Conservation (phyloP, 2,329 filamentous ascomycete species). For the Raffaelea ambrosiae region DNA sequence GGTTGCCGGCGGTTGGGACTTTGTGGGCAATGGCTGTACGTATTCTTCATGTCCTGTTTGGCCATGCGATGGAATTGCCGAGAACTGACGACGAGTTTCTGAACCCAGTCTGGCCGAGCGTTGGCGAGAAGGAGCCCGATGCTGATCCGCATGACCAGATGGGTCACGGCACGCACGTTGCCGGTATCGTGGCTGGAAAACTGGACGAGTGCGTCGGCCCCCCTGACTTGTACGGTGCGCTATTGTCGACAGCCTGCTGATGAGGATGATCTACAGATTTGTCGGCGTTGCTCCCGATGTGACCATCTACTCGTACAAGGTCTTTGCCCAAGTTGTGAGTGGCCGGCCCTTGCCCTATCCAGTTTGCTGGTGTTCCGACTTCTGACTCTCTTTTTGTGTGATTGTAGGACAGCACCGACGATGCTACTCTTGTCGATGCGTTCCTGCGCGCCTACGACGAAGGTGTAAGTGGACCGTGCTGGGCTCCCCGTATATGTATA, state of each 20-base stretch:
- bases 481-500: no score
- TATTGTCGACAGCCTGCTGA: no score
- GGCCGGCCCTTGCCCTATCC: no score
- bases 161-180: not conserved
- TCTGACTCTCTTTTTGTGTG: no score
- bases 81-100: no score
- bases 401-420: not conserved
- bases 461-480: not conserved
- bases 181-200: not conserved
- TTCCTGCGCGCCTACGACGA: not conserved
- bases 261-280: no score
- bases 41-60: no score
- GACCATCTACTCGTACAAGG: not conserved
- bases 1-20: slow-evolving; percentile 7
- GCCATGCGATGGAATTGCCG: no score
- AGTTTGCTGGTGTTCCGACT: no score
- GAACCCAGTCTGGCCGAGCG: not conserved
- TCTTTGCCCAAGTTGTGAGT: not conserved
- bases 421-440: not conserved
- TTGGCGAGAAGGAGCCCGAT: not conserved
- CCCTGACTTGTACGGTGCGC: no score
- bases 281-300: not conserved
- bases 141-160: not conserved
- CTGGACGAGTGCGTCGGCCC: not conserved
- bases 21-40: slow-evolving; percentile 20